These are phyloP conservation scores for Suillus placidus DNA, from an alignment of 768 basidiomycete species.

Conservation along the genomic window DNA sequence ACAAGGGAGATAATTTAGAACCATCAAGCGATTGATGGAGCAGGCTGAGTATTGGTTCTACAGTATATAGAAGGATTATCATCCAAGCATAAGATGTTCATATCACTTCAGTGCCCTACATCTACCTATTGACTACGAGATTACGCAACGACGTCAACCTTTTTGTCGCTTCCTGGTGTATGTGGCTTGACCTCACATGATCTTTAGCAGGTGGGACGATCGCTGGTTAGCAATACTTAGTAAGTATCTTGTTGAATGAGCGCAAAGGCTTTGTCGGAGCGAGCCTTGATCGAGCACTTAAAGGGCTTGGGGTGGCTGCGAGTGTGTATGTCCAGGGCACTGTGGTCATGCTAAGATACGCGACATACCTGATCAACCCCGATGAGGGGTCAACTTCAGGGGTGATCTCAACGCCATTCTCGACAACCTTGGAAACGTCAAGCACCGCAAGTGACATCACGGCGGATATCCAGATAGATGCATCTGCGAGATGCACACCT, in stretches of 20 bases:
- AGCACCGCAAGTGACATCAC: constrained; percentile 49
- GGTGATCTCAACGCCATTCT: constrained; percentile 44
- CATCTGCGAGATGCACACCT: constrained; percentile 35
- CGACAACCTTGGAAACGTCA: constrained; percentile 43
- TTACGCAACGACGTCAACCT: neutral
- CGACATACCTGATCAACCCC: constrained; percentile 47
- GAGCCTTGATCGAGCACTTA: constrained; percentile 59
- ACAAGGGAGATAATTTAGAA: neutral
- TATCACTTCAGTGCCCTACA: neutral
- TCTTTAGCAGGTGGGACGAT: neutral
- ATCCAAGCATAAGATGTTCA: constrained; percentile 44
- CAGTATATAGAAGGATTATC: constrained; percentile 42
- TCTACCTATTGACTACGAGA: neutral
- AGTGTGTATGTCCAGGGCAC: constrained; percentile 7
- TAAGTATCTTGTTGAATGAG: constrained; percentile 50
- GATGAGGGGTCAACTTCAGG: constrained; percentile 46
- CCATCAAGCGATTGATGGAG: neutral
- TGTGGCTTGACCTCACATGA: too few relatives aligned
- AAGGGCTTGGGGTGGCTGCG: constrained; percentile 64
- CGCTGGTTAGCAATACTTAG: constrained; percentile 18
- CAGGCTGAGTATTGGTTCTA: neutral
- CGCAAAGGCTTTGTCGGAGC: constrained; percentile 56
- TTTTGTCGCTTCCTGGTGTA: neutral
- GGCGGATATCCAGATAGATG: constrained; percentile 27
- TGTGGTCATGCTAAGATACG: neutral